Evolutionary conservation across 78 protist genomes (phyloP).

Genomic region (Planoprotostelium fungivorum): DNA sequence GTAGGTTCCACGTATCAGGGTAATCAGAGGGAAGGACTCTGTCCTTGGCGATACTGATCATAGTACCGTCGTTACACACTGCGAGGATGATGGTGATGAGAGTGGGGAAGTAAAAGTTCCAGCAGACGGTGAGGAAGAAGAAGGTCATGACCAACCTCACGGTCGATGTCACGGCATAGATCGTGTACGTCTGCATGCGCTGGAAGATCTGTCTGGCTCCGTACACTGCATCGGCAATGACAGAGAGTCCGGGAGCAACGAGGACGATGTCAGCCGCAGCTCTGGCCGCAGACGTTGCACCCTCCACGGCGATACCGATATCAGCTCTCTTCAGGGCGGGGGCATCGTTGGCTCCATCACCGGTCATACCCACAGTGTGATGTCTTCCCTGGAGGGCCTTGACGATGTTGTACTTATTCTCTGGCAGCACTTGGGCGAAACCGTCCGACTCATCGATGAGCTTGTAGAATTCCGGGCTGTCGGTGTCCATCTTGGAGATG

Average conservation of each 20-base stretch:
- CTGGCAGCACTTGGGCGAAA: conserved; percentile 87
- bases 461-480: conserved; percentile 85
- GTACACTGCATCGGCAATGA: conserved; percentile 59
- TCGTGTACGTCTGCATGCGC: conserved; percentile 31
- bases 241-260: conserved; percentile 59
- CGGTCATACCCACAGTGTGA: conserved; percentile 55
- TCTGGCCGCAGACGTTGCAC: conserved; percentile 50
- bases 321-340: conserved; percentile 55
- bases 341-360: conserved; percentile 50
- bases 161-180: conserved; percentile 3
- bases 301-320: conserved; percentile 59
- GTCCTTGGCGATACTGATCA: conserved; percentile 50
- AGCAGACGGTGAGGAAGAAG: background rate
- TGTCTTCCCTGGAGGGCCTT: conserved; percentile 35
- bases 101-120: conserved; percentile 43
- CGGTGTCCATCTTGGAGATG: conserved; percentile 26
- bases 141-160: conserved; percentile 3
- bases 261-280: conserved; percentile 60
- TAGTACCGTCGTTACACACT: conserved; percentile 56
- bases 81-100: conserved; percentile 51
- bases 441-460: conserved; percentile 78
- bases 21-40: conserved; percentile 21
- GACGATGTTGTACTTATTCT: conserved; percentile 60
- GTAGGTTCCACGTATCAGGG: conserved; percentile 52
- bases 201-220: conserved; percentile 59